Conservation (phyloP, 805 yeast species). For the Blastobotrys peoriensis region DNA sequence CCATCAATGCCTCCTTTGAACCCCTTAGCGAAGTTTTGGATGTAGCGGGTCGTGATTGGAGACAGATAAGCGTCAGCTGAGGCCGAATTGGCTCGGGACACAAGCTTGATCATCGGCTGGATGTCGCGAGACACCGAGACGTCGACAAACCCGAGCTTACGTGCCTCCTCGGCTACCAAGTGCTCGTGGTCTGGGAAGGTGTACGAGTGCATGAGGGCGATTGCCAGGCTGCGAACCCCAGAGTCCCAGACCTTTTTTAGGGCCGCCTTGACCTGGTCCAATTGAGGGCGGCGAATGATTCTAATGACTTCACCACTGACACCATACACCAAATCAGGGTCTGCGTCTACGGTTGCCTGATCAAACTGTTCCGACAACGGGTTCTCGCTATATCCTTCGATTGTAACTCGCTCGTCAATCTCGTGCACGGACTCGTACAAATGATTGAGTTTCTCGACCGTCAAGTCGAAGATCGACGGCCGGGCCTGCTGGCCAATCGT, state of each 20-base stretch:
- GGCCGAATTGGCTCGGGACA: conserved; percentile 70
- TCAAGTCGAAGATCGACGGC: conserved; percentile 81
- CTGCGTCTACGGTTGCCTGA: conserved; percentile 25
- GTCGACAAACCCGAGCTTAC: conserved; percentile 58
- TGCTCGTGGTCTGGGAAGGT: conserved; percentile 67
- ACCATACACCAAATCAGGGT: conserved; percentile 44
- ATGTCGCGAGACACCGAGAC: conserved; percentile 63
- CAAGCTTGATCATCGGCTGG: conserved; percentile 73
- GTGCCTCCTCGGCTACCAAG: conserved; percentile 53
- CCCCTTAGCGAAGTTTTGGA: conserved; percentile 56
- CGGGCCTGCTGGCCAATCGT: conserved; percentile 87
- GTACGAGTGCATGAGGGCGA: conserved; percentile 67
- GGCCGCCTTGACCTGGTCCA: conserved; percentile 35
- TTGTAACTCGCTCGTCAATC: conserved; percentile 83
- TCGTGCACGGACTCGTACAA: conserved; percentile 74
- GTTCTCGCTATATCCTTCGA: conserved; percentile 75
- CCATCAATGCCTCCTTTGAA: conserved; percentile 45
- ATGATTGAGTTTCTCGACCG: conserved; percentile 63
- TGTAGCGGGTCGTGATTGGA: conserved; percentile 65
- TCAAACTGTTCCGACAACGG: conserved; percentile 35
- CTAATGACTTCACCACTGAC: conserved; percentile 63
- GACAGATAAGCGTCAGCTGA: conserved; percentile 79
- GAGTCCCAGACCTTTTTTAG: conserved; percentile 42
- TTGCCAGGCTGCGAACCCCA: conserved; percentile 66
- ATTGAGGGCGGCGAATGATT: conserved; percentile 48